Conservation (phyloP, 2,329 filamentous ascomycete species). For the Monilinia fructigena region DNA sequence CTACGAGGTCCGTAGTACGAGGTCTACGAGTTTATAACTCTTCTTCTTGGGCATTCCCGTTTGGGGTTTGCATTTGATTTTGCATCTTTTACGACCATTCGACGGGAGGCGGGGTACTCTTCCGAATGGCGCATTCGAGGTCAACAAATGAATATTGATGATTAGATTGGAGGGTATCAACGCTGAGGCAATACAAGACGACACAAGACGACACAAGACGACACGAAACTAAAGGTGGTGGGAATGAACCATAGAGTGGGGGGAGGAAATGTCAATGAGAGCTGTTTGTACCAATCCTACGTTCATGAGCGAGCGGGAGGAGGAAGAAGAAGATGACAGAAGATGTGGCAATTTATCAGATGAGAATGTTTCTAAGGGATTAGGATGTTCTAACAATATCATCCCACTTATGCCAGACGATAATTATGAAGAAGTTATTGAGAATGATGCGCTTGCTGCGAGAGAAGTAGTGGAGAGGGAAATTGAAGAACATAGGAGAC, state of each 20-base stretch:
- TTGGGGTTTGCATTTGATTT: neutral
- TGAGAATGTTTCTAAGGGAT: neutral
- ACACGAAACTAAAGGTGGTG: neutral
- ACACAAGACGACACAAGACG: neutral
- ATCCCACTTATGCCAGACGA: constrained; percentile 11
- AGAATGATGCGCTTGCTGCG: constrained; percentile 5
- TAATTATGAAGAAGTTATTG: constrained; percentile 9
- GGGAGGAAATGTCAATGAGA: constrained; percentile 6
- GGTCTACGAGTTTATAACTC: neutral
- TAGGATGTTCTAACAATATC: neutral
- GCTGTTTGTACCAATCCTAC: constrained; percentile 12
- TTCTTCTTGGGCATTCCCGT: neutral
- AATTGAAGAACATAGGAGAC: constrained; percentile 9
- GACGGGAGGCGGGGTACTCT: neutral
- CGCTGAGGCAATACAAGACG: neutral
- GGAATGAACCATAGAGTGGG: neutral
- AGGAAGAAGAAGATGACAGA: neutral
- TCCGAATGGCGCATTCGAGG: neutral
- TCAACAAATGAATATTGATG: neutral
- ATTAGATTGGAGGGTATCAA: neutral
- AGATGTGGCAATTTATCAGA: neutral
- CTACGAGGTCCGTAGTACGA: neutral
- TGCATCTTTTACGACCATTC: neutral
- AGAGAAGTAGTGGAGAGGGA: constrained; percentile 5
- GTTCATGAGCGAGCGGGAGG: constrained; percentile 1